Conservation (phyloP, 805 yeast species). For the Myxozyma melibiosi region DNA sequence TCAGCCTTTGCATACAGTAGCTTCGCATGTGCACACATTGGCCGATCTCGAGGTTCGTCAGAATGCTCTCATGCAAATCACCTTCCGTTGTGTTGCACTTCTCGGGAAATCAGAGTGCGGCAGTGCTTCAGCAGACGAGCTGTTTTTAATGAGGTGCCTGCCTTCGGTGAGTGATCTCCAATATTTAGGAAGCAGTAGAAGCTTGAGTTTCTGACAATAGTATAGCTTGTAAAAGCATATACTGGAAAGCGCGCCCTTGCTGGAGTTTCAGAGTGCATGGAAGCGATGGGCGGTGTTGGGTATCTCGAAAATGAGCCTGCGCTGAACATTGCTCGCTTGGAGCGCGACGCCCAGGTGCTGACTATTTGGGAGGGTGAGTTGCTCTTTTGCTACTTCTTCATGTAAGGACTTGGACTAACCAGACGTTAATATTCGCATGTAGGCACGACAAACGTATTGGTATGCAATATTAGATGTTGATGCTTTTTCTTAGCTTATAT, state of each 20-base stretch:
- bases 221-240: slow-evolving; percentile 34
- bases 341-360: slow-evolving; percentile 40
- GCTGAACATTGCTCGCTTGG: slow-evolving; percentile 38
- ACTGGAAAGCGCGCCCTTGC: slow-evolving; percentile 36
- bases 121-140: slow-evolving; percentile 26
- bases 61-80: slow-evolving; percentile 35
- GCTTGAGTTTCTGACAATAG: not conserved
- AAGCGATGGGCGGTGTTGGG: slow-evolving; percentile 42
- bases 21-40: slow-evolving; percentile 38
- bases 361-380: slow-evolving; percentile 41
- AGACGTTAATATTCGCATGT: not conserved
- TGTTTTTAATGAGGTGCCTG: slow-evolving; percentile 34
- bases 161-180: slow-evolving; percentile 38
- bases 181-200: too few species aligned
- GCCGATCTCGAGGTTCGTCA: slow-evolving; percentile 37
- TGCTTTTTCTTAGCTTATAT: not conserved
- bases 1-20: slow-evolving; percentile 28
- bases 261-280: slow-evolving; percentile 42
- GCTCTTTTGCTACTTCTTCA: not conserved
- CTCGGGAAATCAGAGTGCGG: slow-evolving; percentile 37
- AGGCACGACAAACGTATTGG: slow-evolving; percentile 41
- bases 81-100: slow-evolving; percentile 35
- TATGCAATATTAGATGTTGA: not conserved
- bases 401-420: not conserved
- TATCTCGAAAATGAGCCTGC: slow-evolving; percentile 40